Evolutionary conservation across 108 stramenopile genomes (phyloP), one percentile per base, ranked within the genome.

Genomic region (Skeletonema tropicum): DNA sequence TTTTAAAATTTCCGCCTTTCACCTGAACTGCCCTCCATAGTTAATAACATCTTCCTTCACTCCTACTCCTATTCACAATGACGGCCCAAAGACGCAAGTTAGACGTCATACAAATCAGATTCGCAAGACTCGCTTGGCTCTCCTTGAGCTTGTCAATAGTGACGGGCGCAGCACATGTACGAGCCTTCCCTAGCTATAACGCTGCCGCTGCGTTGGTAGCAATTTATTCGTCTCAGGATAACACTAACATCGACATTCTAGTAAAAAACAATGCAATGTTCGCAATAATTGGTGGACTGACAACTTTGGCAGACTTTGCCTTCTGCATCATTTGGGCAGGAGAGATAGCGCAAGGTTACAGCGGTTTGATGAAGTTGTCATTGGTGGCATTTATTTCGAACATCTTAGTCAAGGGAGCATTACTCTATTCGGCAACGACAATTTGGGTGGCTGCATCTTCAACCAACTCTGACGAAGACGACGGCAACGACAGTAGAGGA

Each of bases 121-220:
- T 77, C 6, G 11, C 32, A 29, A 77, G 42, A 32, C 30, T 66
- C 10, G 76, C 76, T n/a, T 77, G 76, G 76, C 21, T 59, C 3
- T 77, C 76, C 1, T 52, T 33, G 14, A 60, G 31, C 31, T 38
- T 77, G 14, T 64, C 76, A 7, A 59, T 70, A 14, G 35, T 65
- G 29, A 65, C 60, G 8, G 69, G 64, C 21, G 29, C 70, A 31
- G 64, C 69, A 15, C 70, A 70, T 14, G 64, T 65, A 2, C 45
- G 64, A 35, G 36, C 76, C 6, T 77, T 77, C 23, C 76, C 69
- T 11, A 71, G 42, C 8, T 71, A 77, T 41, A 77, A 77, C 30
- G 1, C 57, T 10, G 32, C 66, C 12, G 31, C 64, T 5, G 31
- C 76, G 2, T 21, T 77, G 10, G 48, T 70, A 14, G 76, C 76